Base-by-base conservation (phyloP, 108 stramenopile genomes). In the Phaeodactylum tricornutum region DNA sequence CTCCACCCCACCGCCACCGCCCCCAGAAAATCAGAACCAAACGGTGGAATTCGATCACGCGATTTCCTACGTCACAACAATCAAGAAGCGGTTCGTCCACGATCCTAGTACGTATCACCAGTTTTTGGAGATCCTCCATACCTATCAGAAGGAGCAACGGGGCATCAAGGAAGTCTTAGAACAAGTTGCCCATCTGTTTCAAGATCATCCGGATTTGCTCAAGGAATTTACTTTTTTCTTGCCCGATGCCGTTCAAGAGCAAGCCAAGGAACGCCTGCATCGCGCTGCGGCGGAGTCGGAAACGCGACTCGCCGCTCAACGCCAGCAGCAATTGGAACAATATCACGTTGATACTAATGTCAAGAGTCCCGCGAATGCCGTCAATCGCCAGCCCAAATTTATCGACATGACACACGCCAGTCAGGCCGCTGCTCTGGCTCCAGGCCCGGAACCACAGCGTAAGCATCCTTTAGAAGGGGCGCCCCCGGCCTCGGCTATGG, bases 121-220 rank as follows among this genome's bases (percentile, higher is more conserved):
- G 15, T 94, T 94, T 65, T 67, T 94, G 46, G 87, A 94, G 46
- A 91, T 94, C 50, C 67, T 94, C 9, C 93, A 92, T 65, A 92
- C 93, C 5, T 94, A 94, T 57, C 93, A 94, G 53, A 87, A 87
- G 57, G 87, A 92, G 57, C 93, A 94, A 70, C 77, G 84, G 11
- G 89, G 93, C 26, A 94, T 94, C 66, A 89, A 92, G 68, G 85
- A 92, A 64, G 93, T 94, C 3, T 53, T 94, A 49, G 89, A 91
- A 57, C 79, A 90, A 59, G 93, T 94, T 20, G 80, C 89, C 17
- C 64, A 69, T 43, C 66, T 94, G 31, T 94, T 94, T 58, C 74
- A 80, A 29, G 89, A 94, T 56, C 93, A 94, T 66, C 89, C 93
- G 8, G 93, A 94, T 69, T 65, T 94, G 1, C 58, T 94, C 57